Evolutionary conservation across 331 rosid genomes (phyloP).

Genomic region (Stylosanthes scabra): DNA sequence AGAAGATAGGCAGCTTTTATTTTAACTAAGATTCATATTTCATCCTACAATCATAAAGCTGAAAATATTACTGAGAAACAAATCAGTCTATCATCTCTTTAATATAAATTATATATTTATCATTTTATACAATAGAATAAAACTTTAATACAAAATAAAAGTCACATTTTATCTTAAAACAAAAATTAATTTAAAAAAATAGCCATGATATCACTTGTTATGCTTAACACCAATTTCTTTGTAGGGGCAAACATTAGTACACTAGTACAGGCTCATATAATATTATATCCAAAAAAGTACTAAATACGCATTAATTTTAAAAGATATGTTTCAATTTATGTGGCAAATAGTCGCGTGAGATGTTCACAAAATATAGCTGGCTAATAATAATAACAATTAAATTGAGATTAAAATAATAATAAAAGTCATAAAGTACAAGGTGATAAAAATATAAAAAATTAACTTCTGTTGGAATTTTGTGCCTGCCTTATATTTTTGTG

Average conservation of each 20-base stretch:
- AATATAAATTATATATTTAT: too few relatives aligned
- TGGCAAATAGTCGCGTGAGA: background rate
- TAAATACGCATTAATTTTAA: background rate
- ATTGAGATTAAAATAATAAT: too few relatives aligned
- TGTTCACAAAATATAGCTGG: background rate
- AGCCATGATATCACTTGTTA: background rate
- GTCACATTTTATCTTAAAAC: too few relatives aligned
- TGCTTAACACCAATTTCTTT: slow-evolving; percentile 21
- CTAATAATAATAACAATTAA: background rate
- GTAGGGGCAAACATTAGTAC: slow-evolving; percentile 15
- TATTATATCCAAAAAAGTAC: background rate
- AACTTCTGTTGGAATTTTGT: slow-evolving; percentile 26
- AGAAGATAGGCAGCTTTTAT: too few relatives aligned
- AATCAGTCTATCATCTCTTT: too few relatives aligned
- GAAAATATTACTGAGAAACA: too few relatives aligned
- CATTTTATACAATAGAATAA: too few relatives aligned
- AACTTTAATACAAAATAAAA: too few relatives aligned
- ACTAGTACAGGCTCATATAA: background rate
- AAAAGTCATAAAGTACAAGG: background rate
- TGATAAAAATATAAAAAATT: too few relatives aligned
- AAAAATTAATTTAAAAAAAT: too few relatives aligned
- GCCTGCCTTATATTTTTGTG: slow-evolving; percentile 36
- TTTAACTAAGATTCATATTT: too few relatives aligned
- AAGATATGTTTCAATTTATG: background rate
- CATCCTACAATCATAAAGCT: too few relatives aligned